phyloP scores from a whole-genome alignment of 495 filamentous ascomycete species.

The Penicillium lividum region DNA sequence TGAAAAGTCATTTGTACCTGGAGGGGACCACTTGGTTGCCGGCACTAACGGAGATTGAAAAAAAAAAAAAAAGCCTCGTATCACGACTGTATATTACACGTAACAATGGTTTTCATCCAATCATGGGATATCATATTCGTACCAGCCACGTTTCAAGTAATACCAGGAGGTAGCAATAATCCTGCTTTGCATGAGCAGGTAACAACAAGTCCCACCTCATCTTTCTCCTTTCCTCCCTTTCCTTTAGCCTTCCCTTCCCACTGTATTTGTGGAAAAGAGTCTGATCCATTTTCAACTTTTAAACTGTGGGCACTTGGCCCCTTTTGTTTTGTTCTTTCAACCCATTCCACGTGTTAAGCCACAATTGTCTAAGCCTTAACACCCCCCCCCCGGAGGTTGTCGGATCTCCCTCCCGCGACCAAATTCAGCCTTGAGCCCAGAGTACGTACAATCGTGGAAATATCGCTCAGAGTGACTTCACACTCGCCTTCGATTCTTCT shows the following conservation, averaged over 20 bases:
- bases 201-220: neutral
- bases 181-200: constrained; percentile 11
- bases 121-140: neutral
- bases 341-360: constrained; percentile 32
- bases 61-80: neutral
- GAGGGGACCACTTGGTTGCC: neutral
- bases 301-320: constrained; percentile 14
- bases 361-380: constrained; percentile 16
- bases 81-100: neutral
- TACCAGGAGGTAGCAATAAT: constrained; percentile 28
- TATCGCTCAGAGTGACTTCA: constrained; percentile 2
- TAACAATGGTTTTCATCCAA: neutral
- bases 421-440: constrained; percentile 15
- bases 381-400: constrained; percentile 23
- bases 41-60: neutral
- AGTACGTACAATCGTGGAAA: constrained; percentile 20
- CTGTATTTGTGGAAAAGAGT: neutral
- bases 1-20: neutral
- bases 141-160: constrained; percentile 2
- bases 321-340: constrained; percentile 7
- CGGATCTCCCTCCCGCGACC: constrained; percentile 22
- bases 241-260: constrained; percentile 3
- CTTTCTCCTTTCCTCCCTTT: constrained; percentile 6
- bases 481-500: neutral
- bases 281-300: constrained; percentile 8